These are phyloP conservation scores for Talinum fruticosum DNA, from an alignment of 148 eudicot species.

Conservation along the genomic window DNA sequence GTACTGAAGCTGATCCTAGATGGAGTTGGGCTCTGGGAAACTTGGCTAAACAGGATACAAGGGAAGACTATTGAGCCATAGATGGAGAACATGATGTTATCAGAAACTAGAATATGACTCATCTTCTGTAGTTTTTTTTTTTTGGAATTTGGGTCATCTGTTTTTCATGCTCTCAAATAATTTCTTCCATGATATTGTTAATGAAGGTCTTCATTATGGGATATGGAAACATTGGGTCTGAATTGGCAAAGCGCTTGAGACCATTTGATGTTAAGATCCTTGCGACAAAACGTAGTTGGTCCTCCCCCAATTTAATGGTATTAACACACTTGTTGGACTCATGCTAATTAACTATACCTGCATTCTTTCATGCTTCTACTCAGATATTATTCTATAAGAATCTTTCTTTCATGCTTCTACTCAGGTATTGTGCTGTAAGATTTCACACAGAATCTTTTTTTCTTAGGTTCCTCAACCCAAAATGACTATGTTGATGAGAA, in stretches of 20 bases:
- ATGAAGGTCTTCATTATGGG: slow-evolving; percentile 88
- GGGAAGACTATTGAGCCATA: not conserved
- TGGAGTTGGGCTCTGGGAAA: not conserved
- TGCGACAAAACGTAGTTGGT: slow-evolving; percentile 94
- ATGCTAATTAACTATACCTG: not conserved
- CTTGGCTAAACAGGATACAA: not conserved
- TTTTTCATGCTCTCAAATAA: not conserved
- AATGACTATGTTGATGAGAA: slow-evolving; percentile 73
- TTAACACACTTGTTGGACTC: slow-evolving; percentile 11
- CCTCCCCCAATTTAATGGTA: slow-evolving; percentile 41
- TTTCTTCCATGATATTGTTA: slow-evolving; percentile 5
- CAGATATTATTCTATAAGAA: slow-evolving; percentile 1
- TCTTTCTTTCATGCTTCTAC: not conserved
- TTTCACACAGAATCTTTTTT: slow-evolving; percentile 4
- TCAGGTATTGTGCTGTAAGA: not conserved
- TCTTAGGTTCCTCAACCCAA: slow-evolving; percentile 26
- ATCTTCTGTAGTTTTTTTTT: not conserved
- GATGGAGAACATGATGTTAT: too few species aligned
- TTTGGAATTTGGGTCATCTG: too few species aligned
- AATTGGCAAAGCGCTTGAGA: slow-evolving; percentile 84
- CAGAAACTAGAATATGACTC: not conserved
- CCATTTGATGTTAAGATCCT: slow-evolving; percentile 85
- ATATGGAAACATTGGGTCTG: slow-evolving; percentile 74
- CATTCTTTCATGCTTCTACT: not conserved
- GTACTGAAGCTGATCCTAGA: not conserved